Conservation (phyloP, 202 grass and related monocot genomes). For the Dendrocalamus latiflorus region DNA sequence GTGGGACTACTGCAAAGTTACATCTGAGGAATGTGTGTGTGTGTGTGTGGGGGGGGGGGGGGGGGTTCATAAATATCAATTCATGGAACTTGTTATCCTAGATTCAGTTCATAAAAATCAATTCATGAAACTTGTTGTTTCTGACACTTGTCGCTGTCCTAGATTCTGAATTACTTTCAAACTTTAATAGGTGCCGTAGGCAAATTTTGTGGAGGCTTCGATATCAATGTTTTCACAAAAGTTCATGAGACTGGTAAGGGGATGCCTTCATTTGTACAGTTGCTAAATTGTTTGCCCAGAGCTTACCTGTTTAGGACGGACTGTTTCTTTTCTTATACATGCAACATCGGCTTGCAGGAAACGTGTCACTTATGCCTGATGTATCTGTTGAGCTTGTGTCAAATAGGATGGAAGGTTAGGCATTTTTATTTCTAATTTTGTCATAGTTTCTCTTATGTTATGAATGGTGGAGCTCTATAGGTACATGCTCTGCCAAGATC, state of each 20-base stretch:
- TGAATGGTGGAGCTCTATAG: neutral
- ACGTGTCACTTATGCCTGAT: conserved; percentile 61
- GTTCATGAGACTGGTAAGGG: conserved; percentile 70
- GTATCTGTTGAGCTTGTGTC: conserved; percentile 84
- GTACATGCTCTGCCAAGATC: neutral
- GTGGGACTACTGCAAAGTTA: neutral
- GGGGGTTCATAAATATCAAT: neutral
- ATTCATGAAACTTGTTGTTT: neutral
- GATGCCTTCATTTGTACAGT: neutral
- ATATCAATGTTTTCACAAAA: conserved; percentile 79
- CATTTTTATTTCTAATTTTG: neutral
- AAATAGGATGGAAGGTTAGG: conserved; percentile 75
- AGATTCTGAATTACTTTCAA: conserved; percentile 18
- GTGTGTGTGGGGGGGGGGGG: no score
- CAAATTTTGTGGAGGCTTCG: conserved; percentile 85
- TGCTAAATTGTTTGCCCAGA: neutral
- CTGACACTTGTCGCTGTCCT: neutral
- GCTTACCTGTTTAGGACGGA: neutral
- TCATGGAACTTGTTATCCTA: no score
- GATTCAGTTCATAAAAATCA: neutral
- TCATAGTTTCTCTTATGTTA: neutral
- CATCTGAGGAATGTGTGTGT: neutral
- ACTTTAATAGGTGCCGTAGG: conserved; percentile 46
- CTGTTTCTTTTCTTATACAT: conserved; percentile 6
- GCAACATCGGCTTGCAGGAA: conserved; percentile 38